Evolutionary conservation across 2,329 filamentous ascomycete species (phyloP), one percentile per base, ranked within the genome.

Genomic region (Aspergillus sp.): DNA sequence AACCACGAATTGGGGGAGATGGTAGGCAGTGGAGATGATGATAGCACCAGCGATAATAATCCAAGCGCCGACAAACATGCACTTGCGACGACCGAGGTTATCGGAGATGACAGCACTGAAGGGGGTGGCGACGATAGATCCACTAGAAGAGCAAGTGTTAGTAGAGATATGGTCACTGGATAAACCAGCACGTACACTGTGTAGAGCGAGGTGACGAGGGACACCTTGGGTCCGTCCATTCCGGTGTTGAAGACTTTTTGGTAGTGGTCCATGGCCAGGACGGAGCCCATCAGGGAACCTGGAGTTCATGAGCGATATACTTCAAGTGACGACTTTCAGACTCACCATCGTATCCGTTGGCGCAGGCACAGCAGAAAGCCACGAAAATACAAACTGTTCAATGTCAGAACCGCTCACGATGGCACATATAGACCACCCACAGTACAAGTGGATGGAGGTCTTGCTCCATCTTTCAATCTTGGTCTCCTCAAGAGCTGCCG

Each of bases 31-130:
- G 1, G 76, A 56, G 40, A 73, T 69, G 42, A 79, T 66, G 36
- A 78, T 62, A 36, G 75, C 72, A 36, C 77, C 77, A 13, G 74
- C 40, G 38, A 77, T 78, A 46, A 80, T 79, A 16, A 78, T 61
- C 30, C 65, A 45, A n/a, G 61, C 74, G 11, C 77, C 77, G 3
- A 35, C 41, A 52, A 78, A 77, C 77, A 80, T 79, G 45, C 69
- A 71, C 56, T 70, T 69, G 49, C 70, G 71, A 48, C 77, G 76
- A 19, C 77, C 77, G 13, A 67, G 68, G 35, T 59, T 72, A 54
- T 80, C 77, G 9, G 76, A 74, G 24, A 79, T 59, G 13, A 74
- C 66, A 17, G 77, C 77, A 20, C 74, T 75, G 45, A 77, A 65
- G 58, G 66, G 66, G 5, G 65, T 65, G 20, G 63, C 61, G 40